Evolutionary conservation across 495 filamentous ascomycete species (phyloP), one percentile per base, ranked within the genome.

Genomic region (Lichina pygmaea): DNA sequence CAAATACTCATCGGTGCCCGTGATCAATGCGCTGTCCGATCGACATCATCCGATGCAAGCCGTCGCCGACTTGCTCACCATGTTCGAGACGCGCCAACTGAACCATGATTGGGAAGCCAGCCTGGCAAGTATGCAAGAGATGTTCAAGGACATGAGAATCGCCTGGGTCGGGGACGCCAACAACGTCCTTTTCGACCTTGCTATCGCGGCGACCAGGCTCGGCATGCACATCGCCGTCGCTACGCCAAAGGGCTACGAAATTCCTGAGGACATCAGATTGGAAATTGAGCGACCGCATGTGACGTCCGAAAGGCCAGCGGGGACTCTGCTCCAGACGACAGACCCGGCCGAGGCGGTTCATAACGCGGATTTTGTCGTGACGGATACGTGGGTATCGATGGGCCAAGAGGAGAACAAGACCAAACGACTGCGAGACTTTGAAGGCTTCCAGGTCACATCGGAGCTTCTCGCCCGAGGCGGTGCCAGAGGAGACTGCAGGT

Each of bases 351-450:
- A 91, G 54, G 89, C 89, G 0, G 73, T 95, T 50, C 81, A 79
- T 65, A 66, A 76, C 48, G 86, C 89, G 2, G 81, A 95, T 53
- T 66, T 97, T 39, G 63, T 97, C 15, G 81, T 95, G 0, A 97
- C 89, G 0, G 89, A 97, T 54, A 97, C 89, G 8, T 97, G 86
- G 86, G 68, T 93, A 9, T 91, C 81, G 0, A 94, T 94, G 89
- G 89, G 89, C 38, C 85, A 94, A 63, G 89, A 97, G 60, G 73
- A 67, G 41, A 85, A 94, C 62, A 64, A 72, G 33, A 65, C 70
- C 46, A 73, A 77, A 62, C 65, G 79, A 47, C 53, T 93, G 49
- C 72, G 75, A 60, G 81, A 74, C 31, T 97, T 97, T 54, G 66
- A 69, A 32, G 85, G 86, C 33, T 97, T 82, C 59, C 86, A 93